A percentile compares a stretch with the other conserved stretches of the same genome.
phyloP scores from a whole-genome alignment of 495 filamentous ascomycete genomes.

The Neohortaea acidophila region DNA sequence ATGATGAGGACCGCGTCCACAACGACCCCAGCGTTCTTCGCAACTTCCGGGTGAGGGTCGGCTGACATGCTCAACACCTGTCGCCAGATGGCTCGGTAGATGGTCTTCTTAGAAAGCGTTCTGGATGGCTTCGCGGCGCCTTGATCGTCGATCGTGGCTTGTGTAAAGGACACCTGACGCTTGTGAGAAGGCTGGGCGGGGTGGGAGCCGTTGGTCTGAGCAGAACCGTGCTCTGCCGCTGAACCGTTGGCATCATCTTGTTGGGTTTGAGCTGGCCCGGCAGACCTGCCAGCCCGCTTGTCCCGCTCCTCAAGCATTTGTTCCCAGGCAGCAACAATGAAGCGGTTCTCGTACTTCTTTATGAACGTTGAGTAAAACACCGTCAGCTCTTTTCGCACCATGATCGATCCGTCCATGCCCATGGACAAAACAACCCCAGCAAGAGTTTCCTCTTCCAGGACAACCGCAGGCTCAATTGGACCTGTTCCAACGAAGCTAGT shows the following conservation, averaged over 20 bases:
- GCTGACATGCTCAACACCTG: slow-evolving; percentile 79
- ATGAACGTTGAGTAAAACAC: slow-evolving; percentile 91
- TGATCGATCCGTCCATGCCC: slow-evolving; percentile 76
- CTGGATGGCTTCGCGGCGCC: not conserved
- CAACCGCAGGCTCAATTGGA: slow-evolving; percentile 50
- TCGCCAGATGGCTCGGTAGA: slow-evolving; percentile 87
- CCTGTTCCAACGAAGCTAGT: slow-evolving; percentile 78
- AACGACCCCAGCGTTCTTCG: slow-evolving; percentile 62
- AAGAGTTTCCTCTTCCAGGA: slow-evolving; percentile 74
- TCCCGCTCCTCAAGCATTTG: slow-evolving; percentile 75
- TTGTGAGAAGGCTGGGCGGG: not conserved
- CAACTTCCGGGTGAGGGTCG: slow-evolving; percentile 88
- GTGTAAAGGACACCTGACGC: slow-evolving; percentile 5
- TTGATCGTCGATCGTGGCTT: not conserved
- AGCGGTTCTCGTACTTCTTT: slow-evolving; percentile 78
- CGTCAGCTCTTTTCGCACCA: slow-evolving; percentile 82
- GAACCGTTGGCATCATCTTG: not conserved
- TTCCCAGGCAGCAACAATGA: slow-evolving; percentile 82
- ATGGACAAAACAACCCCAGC: slow-evolving; percentile 73
- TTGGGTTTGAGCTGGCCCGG: not conserved
- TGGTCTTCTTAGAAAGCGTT: slow-evolving; percentile 59
- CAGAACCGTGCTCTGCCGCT: not conserved
- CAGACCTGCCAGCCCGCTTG: slow-evolving; percentile 23
- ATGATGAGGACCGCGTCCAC: slow-evolving; percentile 70
- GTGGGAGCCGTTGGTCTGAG: not conserved